Conservation (phyloP, 352 stramenopile genomes). For the Pythium rhizo-oryzae region DNA sequence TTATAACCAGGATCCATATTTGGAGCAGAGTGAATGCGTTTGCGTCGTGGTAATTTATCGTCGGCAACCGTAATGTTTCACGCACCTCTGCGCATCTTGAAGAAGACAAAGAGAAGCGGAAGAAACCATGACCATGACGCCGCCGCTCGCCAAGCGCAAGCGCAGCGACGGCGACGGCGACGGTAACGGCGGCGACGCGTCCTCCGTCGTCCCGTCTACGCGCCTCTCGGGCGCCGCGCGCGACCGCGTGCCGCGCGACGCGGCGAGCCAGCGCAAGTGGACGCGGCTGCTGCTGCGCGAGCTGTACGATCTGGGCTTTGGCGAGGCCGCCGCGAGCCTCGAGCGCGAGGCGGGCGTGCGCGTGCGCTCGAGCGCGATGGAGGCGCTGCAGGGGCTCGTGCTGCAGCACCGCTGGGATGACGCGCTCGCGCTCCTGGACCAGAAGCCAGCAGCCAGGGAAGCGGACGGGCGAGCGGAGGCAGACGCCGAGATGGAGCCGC, state of each 20-base stretch:
- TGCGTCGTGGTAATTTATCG: too few species aligned
- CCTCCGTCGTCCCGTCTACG: background rate
- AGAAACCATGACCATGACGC: constrained; percentile 2
- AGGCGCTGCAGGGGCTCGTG: constrained; percentile 47
- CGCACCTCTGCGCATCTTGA: background rate
- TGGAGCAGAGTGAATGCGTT: too few species aligned
- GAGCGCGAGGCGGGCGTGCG: constrained; percentile 64
- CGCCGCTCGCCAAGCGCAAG: constrained; percentile 30
- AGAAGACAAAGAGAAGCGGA: background rate
- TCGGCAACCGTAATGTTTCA: background rate
- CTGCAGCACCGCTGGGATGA: constrained; percentile 50
- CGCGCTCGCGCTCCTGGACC: constrained; percentile 46
- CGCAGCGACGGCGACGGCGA: constrained; percentile 15
- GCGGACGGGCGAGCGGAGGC: background rate
- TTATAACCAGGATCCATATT: too few species aligned
- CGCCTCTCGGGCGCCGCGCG: background rate
- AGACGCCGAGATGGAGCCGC: background rate
- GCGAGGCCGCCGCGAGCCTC: constrained; percentile 41
- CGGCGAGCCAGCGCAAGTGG: constrained; percentile 54
- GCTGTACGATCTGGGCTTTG: constrained; percentile 72
- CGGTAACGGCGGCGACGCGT: background rate
- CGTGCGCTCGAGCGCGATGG: constrained; percentile 58
- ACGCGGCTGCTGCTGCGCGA: constrained; percentile 71
- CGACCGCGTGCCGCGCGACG: constrained; percentile 21
- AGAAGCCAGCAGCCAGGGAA: background rate